Base-by-base conservation (phyloP, 2,329 filamentous ascomycete genomes). In the Xylariaceae sp. region DNA sequence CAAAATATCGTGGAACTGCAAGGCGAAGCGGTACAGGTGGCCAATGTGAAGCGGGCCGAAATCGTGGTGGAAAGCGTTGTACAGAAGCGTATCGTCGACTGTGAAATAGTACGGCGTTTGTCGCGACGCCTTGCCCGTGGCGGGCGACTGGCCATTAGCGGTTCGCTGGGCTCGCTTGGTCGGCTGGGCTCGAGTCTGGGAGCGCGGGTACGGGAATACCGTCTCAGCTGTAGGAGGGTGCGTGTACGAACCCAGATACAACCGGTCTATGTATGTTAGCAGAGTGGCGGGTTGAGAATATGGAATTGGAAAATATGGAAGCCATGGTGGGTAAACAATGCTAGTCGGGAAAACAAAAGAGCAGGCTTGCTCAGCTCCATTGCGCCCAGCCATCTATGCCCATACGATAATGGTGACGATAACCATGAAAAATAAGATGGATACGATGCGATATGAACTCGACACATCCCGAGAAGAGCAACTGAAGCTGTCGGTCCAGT, bases 51-150 rank as follows among this genome's bases (percentile, higher is more conserved):
- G 81, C 70, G 94, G 94, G 69, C 94, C 94, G 74, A 99, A 99
- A 77, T 99, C 94, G 70, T 95, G 92, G 77, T 97, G 92, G 76
- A 99, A 99, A 37, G 93, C 92, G 75, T 99, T 99, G 82, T 99
- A 99, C 51, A 96, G 82, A 50, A 99, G 86, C 47, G 82, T 88
- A 72, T 96, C 90, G 73, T 99, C 94, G 66, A 97, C 87, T 54
- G 91, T 93, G 76, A 99, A 99, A 78, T 97, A 99, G 73, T 90
- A 92, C 0, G 94, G 94, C 57, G 87, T 78, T 66, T 82, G 60
- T 61, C 66, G 84, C 56, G 80, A 76, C n/a, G 80, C 75, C 60
- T 76, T 74, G 30, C 76, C 71, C 11, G 67, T 58, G 0, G 73
- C 75, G 8, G 80, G 73, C 55, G 78, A 80, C 15, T 84, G 80